Evolutionary conservation across 129 eudicot genomes (phyloP).

Genomic region (Flaveria brownii): DNA sequence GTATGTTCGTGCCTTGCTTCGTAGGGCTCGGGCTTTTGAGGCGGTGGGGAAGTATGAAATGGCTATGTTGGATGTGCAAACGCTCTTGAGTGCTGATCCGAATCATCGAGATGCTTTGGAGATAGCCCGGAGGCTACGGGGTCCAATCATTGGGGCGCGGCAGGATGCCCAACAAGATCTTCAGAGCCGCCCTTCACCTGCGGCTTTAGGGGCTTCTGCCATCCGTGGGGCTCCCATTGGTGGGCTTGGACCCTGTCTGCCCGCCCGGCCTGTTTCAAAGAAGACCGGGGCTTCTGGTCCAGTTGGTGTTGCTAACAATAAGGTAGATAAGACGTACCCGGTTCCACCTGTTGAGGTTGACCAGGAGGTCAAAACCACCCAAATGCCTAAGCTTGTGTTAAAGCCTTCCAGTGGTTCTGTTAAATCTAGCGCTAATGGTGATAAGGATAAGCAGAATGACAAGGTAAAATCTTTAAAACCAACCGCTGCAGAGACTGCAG

Average conservation of each 20-base stretch:
- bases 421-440: conserved; percentile 38
- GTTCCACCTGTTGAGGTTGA: conserved; percentile 55
- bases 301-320: conserved; percentile 36
- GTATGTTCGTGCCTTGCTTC: conserved; percentile 72
- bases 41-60: conserved; percentile 81
- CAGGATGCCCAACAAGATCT: conserved; percentile 87
- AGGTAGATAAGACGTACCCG: conserved; percentile 57
- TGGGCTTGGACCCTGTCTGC: conserved; percentile 92
- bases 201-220: conserved; percentile 98
- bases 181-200: conserved; percentile 95
- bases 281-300: conserved; percentile 51
- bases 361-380: conserved; percentile 51
- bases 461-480: conserved; percentile 27
- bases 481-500: conserved; percentile 34
- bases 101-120: conserved; percentile 78
- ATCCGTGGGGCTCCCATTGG: conserved; percentile 87
- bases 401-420: conserved; percentile 63
- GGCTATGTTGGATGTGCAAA: conserved; percentile 83
- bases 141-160: conserved; percentile 55
- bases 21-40: conserved; percentile 94
- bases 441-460: conserved; percentile 51
- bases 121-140: conserved; percentile 65
- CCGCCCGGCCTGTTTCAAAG: conserved; percentile 72
- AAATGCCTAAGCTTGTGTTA: conserved; percentile 67
- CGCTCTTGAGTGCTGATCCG: conserved; percentile 59